Base-by-base conservation (phyloP, 805 yeast genomes). In the Starmerella vaccinii region DNA sequence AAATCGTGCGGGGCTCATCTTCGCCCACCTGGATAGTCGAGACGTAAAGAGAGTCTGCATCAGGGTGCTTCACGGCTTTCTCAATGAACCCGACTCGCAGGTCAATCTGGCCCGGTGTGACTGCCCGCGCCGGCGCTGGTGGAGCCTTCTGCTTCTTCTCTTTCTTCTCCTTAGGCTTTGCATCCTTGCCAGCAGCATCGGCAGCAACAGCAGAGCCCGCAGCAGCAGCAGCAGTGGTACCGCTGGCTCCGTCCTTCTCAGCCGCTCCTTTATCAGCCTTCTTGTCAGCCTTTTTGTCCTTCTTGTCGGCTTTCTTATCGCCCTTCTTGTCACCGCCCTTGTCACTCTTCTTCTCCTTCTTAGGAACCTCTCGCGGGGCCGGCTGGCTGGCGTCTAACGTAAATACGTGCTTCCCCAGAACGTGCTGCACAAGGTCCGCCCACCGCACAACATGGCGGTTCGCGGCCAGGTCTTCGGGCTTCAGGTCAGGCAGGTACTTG, bases 21-120 rank as follows among this genome's bases (percentile, higher is more conserved):
- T 92, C 99, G 59, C 98, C 99, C 75, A 85, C 81, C 57, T 94
- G 86, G 62, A 92, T 92, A 47, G 98, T 92, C 26, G 97, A 92
- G 51, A 92, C 95, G 67, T 92, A 92, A 62, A 92, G 75, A 1
- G 95, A 76, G 70, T 92, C 99, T 32, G 99, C 99, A 68, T 92
- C 90, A 56, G 98, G 98, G 72, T 92, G 99, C 68, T 85, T 86
- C 64, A 85, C 75, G 49, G 97, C 96, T 73, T 94, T 92, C 72
- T 90, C 88, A 64, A 92, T 92, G 75, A 82, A 87, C 49, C 99
- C 99, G 56, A 92, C 96, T 66, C 95, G 80, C 70, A 92, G 80
- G 66, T 89, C 97, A 65, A 92, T 80, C 75, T 81, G 72, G 18
- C 95, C 77, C 51, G 97, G 96, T 35, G 61, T 52, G 12, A 57